Evolutionary conservation across 73 alveolate genomes (phyloP), one percentile per base, ranked within the genome.

Genomic region (Paramecium tetraurelia): DNA sequence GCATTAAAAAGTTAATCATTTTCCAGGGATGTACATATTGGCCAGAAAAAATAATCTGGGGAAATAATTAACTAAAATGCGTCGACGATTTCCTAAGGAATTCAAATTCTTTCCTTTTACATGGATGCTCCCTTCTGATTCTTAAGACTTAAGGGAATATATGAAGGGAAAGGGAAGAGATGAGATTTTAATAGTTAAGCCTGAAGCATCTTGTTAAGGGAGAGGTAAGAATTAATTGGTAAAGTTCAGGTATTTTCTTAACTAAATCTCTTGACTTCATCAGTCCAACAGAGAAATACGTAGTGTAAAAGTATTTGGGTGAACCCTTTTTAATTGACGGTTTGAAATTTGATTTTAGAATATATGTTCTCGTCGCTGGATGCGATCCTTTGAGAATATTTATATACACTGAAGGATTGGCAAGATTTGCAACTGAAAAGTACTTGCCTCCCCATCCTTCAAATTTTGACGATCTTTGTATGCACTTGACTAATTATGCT

Each of bases 251-350:
- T 68, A 83, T 46, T 57, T 29, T 96, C 93, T 21, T 95, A 93
- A 58, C 46, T 93, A 46, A 27, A 44, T 40, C 57, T 43, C 57
- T 33, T 36, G 86, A 72, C 31, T 72, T 72, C 35, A 21, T 40
- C 5, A 72, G 35, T 72, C 33, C 18, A 36, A 76, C 92, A 20
- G 96, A 95, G 12, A 89, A 89, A 16, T 93, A 92, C 80, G 95
- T 96, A 1, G 98, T 93, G 20, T 85, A 96, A 92, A 89, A 95
- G 86, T 98, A 98, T 92, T 86, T 98, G 71, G 76, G 86, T 63
- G 96, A 96, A 9, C 99, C 99, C 7, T 97, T 92, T 89, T 89
- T 98, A 71, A 96, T 98, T 59, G 99, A 98, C 83, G 96, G 95
- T 85, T 93, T 96, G 92, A 98, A 98, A 93, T 98, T 97, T 85